These are phyloP conservation scores for Diaporthe australafricana DNA, from an alignment of 2,329 filamentous ascomycete genomes.

Conservation along the genomic window DNA sequence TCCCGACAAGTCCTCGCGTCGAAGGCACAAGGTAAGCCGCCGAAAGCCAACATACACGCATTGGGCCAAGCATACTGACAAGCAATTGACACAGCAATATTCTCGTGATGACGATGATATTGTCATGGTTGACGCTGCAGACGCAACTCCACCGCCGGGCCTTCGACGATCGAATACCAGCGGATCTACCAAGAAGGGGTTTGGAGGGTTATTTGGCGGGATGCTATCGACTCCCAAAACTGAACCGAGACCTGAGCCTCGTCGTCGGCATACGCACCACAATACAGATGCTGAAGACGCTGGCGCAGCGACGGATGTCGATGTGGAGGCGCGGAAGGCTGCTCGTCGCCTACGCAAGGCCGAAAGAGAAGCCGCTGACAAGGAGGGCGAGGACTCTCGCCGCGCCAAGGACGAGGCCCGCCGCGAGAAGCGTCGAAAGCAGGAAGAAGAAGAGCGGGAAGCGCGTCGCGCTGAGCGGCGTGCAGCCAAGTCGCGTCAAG, in stretches of 20 bases:
- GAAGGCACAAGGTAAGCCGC: conserved; percentile 55
- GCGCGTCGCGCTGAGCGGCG: conserved; percentile 67
- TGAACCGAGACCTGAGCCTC: conserved; percentile 56
- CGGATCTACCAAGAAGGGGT: conserved; percentile 64
- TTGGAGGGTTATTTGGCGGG: conserved; percentile 73
- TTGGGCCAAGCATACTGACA: conserved; percentile 47
- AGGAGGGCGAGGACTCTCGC: conserved; percentile 66
- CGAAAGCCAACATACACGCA: conserved; percentile 29
- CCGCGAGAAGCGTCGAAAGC: conserved; percentile 65
- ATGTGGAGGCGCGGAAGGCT: conserved; percentile 71
- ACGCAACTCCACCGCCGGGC: conserved; percentile 58
- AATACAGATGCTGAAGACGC: conserved; percentile 67
- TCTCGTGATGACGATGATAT: conserved; percentile 71
- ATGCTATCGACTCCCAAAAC: conserved; percentile 60
- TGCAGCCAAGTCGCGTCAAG: conserved; percentile 60
- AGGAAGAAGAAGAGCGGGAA: conserved; percentile 72
- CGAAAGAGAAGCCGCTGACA: conserved; percentile 56
- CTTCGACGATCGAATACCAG: conserved; percentile 72
- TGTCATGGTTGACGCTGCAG: conserved; percentile 65
- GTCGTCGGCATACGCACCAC: conserved; percentile 62
- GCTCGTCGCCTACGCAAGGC: conserved; percentile 70
- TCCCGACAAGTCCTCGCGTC: conserved; percentile 60
- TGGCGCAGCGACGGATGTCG: conserved; percentile 62
- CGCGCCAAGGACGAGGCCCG: conserved; percentile 67
- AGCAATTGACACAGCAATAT: conserved; percentile 68